Percentiles rank a stretch among this genome's conserved stretches.
phyloP scores from a whole-genome alignment of 148 eudicot species.

The Vaccinium vitisidaea region DNA sequence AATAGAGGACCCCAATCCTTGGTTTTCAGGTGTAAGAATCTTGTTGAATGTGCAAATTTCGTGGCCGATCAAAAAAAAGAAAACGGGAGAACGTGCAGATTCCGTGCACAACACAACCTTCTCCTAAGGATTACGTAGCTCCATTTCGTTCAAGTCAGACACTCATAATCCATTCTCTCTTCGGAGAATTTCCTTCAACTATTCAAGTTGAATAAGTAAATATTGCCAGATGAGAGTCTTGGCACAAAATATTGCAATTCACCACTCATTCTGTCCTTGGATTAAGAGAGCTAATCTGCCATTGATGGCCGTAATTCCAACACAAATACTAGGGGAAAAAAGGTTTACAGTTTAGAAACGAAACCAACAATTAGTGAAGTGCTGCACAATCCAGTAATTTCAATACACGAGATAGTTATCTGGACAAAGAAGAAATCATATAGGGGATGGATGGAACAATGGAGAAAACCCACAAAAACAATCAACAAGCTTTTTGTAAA shows the following conservation, averaged over 20 bases:
- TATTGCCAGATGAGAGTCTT: no score
- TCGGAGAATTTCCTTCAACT: no score
- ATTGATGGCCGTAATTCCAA: neutral
- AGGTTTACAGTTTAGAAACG: neutral
- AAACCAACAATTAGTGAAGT: slow-evolving; percentile 14
- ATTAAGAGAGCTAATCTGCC: neutral
- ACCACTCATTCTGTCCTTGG: neutral
- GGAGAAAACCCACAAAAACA: neutral
- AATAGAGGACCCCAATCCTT: no score
- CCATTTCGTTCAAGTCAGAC: no score
- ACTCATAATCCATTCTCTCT: no score
- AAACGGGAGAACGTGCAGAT: no score
- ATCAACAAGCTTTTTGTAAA: neutral
- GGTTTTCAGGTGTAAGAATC: no score
- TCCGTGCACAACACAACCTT: no score
- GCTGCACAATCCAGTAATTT: slow-evolving; percentile 13
- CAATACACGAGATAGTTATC: neutral
- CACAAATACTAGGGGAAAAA: neutral
- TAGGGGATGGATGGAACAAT: neutral
- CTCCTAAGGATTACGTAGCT: no score
- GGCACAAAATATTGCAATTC: neutral
- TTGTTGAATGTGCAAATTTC: no score
- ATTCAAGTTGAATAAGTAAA: no score
- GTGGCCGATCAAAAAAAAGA: no score
- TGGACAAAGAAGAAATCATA: neutral